These are phyloP conservation scores for Penicillium rolfsii DNA, from an alignment of 2,329 filamentous ascomycete species.

Conservation along the genomic window DNA sequence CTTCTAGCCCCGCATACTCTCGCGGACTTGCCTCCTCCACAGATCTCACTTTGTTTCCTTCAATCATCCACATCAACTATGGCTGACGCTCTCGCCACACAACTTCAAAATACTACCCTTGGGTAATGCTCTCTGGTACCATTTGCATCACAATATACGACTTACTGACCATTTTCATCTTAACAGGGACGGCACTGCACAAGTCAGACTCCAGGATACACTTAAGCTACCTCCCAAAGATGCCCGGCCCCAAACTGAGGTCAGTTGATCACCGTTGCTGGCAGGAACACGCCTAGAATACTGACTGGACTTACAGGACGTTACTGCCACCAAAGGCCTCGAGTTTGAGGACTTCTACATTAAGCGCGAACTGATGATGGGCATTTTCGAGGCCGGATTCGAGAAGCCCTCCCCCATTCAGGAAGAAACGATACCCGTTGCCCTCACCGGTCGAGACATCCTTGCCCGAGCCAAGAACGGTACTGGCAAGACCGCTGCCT, in stretches of 20 bases:
- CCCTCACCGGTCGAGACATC: conserved; percentile 91
- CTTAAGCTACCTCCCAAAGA: conserved; percentile 54
- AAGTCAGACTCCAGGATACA: conserved; percentile 50
- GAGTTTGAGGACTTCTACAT: conserved; percentile 98
- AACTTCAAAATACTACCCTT: conserved; percentile 50
- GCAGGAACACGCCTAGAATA: conserved; percentile 6
- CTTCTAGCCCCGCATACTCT: conserved; percentile 6
- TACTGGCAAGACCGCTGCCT: conserved; percentile 97
- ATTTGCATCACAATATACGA: conserved; percentile 3
- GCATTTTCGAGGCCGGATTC: conserved; percentile 98
- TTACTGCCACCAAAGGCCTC: conserved; percentile 94
- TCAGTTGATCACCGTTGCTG: conserved; percentile 30
- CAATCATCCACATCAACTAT: conserved; percentile 36
- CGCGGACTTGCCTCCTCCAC: background rate
- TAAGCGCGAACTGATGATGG: conserved; percentile 95
- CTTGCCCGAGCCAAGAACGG: conserved; percentile 97
- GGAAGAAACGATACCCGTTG: conserved; percentile 98
- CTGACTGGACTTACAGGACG: conserved; percentile 67
- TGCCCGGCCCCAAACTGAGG: conserved; percentile 55
- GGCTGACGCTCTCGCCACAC: conserved; percentile 50
- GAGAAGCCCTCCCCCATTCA: conserved; percentile 99
- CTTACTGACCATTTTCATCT: conserved; percentile 20
- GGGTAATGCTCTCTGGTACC: conserved; percentile 37
- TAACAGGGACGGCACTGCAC: conserved; percentile 43
- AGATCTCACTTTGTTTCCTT: conserved; percentile 8